Conservation (phyloP, 805 yeast genomes). For the Saccharomycopsis sp. region DNA sequence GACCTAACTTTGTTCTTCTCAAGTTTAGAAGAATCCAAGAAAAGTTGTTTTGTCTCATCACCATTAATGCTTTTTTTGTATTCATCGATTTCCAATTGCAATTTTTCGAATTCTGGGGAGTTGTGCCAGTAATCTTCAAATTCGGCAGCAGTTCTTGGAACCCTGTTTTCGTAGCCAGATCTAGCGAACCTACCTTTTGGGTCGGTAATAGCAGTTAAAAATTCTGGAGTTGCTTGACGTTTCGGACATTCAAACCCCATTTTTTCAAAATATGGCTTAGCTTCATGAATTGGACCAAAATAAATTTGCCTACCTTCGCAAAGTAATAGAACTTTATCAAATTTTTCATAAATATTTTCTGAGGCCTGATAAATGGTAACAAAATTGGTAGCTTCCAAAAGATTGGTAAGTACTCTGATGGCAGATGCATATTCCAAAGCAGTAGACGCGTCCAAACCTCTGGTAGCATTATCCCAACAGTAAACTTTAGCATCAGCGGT, state of each 20-base stretch:
- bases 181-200: conserved; percentile 49
- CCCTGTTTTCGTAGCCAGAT: conserved; percentile 41
- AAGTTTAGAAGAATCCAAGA: conserved; percentile 33
- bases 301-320: conserved; percentile 57
- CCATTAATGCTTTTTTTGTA: conserved; percentile 28
- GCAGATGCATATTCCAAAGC: conserved; percentile 70
- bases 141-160: conserved; percentile 58
- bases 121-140: conserved; percentile 52
- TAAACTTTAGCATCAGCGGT: conserved; percentile 56
- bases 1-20: conserved; percentile 26
- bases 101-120: conserved; percentile 37
- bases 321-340: conserved; percentile 54
- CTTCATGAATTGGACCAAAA: conserved; percentile 52
- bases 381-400: conserved; percentile 47
- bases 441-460: conserved; percentile 81
- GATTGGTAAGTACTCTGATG: conserved; percentile 50
- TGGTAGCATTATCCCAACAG: conserved; percentile 78
- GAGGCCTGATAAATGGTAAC: conserved; percentile 68
- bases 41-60: conserved; percentile 31
- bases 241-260: conserved; percentile 62
- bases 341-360: conserved; percentile 54
- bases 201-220: conserved; percentile 61
- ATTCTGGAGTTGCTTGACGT: conserved; percentile 66
- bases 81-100: conserved; percentile 39
- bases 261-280: conserved; percentile 48